Evolutionary conservation across 129 eudicot species (phyloP).

Genomic region (Artemisia tridentata): DNA sequence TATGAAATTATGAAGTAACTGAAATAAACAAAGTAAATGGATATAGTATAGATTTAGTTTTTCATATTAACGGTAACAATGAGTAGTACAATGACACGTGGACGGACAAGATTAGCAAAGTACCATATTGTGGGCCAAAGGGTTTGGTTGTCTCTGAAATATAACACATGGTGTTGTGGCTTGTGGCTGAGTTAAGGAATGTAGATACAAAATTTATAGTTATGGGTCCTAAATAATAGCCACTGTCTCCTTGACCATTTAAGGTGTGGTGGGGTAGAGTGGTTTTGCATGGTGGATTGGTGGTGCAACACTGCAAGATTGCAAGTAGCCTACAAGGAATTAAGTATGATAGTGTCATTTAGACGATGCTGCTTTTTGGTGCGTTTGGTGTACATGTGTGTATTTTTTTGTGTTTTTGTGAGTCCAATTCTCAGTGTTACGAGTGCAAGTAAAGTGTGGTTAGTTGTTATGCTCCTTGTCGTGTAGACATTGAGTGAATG

Average conservation of each 20-base stretch:
- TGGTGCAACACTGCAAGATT: background rate
- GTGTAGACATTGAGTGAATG: no score
- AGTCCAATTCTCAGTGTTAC: no score
- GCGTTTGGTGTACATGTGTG: no score
- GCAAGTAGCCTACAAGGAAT: no score
- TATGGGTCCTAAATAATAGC: constrained; percentile 15
- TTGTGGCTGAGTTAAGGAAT: constrained; percentile 7
- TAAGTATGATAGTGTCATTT: no score
- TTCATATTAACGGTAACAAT: constrained; percentile 25
- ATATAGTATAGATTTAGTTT: constrained; percentile 21
- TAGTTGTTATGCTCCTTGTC: no score
- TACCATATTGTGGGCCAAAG: background rate
- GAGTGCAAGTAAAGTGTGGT: no score
- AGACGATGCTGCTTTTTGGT: no score
- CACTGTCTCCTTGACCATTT: constrained; percentile 6
- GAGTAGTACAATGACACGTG: constrained; percentile 25
- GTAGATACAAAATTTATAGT: constrained; percentile 7
- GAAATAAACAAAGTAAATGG: constrained; percentile 1
- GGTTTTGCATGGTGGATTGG: background rate
- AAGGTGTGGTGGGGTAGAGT: constrained; percentile 4
- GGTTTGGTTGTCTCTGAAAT: constrained; percentile 24
- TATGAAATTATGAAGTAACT: background rate
- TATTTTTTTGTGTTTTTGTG: no score
- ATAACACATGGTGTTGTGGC: constrained; percentile 46
- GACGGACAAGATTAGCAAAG: constrained; percentile 20